Evolutionary conservation across 2,329 filamentous ascomycete genomes (phyloP).

Genomic region (Penicillium expansum): DNA sequence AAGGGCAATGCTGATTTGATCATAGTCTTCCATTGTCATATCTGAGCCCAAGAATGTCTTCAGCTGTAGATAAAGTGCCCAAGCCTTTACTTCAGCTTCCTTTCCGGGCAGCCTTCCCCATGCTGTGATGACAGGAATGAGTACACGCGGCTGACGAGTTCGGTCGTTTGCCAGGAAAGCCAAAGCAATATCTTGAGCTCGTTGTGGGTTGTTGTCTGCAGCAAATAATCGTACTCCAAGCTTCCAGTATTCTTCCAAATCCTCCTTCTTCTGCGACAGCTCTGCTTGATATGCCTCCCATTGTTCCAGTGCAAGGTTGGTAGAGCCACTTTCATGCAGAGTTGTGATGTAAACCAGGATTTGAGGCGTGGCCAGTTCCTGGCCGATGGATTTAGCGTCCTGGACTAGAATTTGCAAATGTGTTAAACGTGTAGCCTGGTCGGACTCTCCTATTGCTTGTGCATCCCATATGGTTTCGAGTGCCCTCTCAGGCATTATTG

Average conservation of each 20-base stretch:
- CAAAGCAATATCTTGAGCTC: slow-evolving; percentile 50
- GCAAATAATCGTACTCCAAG: slow-evolving; percentile 53
- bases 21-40: slow-evolving; percentile 73
- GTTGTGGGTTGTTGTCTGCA: slow-evolving; percentile 45
- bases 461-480: slow-evolving; percentile 69
- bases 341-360: slow-evolving; percentile 67
- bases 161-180: slow-evolving; percentile 41
- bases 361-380: slow-evolving; percentile 56
- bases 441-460: slow-evolving; percentile 44
- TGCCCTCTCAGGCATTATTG: slow-evolving; percentile 57
- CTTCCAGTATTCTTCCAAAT: slow-evolving; percentile 45
- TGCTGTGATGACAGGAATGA: slow-evolving; percentile 67
- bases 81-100: slow-evolving; percentile 58
- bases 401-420: slow-evolving; percentile 62
- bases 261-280: slow-evolving; percentile 47
- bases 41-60: slow-evolving; percentile 57
- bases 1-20: slow-evolving; percentile 69
- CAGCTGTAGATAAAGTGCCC: slow-evolving; percentile 64
- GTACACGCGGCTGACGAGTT: slow-evolving; percentile 44
- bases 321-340: slow-evolving; percentile 61
- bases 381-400: slow-evolving; percentile 63
- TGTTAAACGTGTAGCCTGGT: slow-evolving; percentile 52
- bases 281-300: slow-evolving; percentile 60
- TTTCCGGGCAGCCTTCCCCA: slow-evolving; percentile 56
- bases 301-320: slow-evolving; percentile 58